Percentiles rank a stretch among this genome's conserved stretches.
Evolutionary conservation across 164 flowering plant genomes (phyloP).

Genomic region (Macadamia integrifolia): DNA sequence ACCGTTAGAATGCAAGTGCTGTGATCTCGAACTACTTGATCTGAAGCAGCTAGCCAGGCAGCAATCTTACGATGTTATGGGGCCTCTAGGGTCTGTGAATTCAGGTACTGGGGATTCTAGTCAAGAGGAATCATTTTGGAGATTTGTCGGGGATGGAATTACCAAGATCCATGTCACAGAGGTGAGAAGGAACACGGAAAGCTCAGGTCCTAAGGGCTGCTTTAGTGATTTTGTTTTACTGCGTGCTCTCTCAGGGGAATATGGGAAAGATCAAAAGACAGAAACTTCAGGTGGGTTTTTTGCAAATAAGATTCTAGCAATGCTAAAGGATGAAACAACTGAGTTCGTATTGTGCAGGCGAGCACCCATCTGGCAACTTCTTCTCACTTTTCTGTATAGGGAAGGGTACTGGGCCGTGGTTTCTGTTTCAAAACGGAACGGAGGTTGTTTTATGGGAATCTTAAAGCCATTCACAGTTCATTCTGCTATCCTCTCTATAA

Average conservation of each 20-base stretch:
- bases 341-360: slow-evolving; percentile 25
- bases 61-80: slow-evolving; percentile 10
- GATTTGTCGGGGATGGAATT: slow-evolving; percentile 19
- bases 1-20: slow-evolving; percentile 65
- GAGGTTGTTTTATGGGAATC: slow-evolving; percentile 38
- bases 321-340: slow-evolving; percentile 35
- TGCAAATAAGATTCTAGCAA: slow-evolving; percentile 58
- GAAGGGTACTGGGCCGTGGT: slow-evolving; percentile 50
- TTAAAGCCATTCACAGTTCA: slow-evolving; percentile 70
- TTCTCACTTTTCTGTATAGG: slow-evolving; percentile 56
- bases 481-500: slow-evolving; percentile 50
- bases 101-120: slow-evolving; percentile 6
- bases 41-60: slow-evolving; percentile 16
- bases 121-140: slow-evolving; percentile 20
- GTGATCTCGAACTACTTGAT: slow-evolving; percentile 59
- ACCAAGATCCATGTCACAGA: slow-evolving; percentile 39
- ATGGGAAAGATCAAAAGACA: slow-evolving; percentile 15
- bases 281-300: slow-evolving; percentile 27
- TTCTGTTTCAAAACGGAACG: slow-evolving; percentile 41
- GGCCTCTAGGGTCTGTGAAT: slow-evolving; percentile 11
- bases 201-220: slow-evolving; percentile 20
- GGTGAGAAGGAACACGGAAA: slow-evolving; percentile 33
- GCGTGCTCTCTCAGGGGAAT: slow-evolving; percentile 25
- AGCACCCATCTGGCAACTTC: slow-evolving; percentile 66
- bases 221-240: slow-evolving; percentile 36